phyloP scores from a whole-genome alignment of 2,329 filamentous ascomycete genomes.

The Colletotrichum caudatum region DNA sequence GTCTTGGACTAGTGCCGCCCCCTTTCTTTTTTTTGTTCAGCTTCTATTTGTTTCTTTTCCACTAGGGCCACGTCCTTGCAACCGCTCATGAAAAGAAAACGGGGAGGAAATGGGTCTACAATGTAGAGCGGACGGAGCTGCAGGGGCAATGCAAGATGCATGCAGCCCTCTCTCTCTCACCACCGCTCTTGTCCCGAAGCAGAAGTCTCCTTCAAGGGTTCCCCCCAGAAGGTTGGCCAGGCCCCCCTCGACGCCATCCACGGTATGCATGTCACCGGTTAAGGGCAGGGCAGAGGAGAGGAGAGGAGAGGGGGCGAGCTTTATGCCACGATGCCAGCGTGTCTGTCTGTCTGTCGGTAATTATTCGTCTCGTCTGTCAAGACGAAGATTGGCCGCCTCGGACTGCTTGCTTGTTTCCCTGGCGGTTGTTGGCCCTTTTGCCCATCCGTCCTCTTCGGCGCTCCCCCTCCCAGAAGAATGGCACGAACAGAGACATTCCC shows the following conservation, averaged over 20 bases:
- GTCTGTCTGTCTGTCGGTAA: conserved; percentile 3
- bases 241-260: background rate
- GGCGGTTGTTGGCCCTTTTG: background rate
- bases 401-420: no score
- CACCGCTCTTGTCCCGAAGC: conserved; percentile 26
- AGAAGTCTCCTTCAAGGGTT: conserved; percentile 13
- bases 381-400: conserved; percentile 8
- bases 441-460: background rate
- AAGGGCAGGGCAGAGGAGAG: background rate
- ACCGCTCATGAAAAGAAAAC: background rate
- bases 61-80: conserved; percentile 12
- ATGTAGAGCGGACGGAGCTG: conserved; percentile 31
- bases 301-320: background rate
- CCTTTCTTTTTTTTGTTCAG: background rate
- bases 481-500: background rate
- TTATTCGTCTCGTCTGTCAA: conserved; percentile 15
- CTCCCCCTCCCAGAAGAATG: background rate
- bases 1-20: conserved; percentile 2
- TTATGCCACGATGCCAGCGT: background rate
- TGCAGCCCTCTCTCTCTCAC: background rate
- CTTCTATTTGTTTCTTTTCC: background rate
- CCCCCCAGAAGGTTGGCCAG: conserved; percentile 1
- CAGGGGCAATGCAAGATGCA: conserved; percentile 39
- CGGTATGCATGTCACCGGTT: background rate
- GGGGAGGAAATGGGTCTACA: conserved; percentile 17